A percentile compares a stretch with the other conserved stretches of the same genome.
Evolutionary conservation across 1,284 basidiomycete genomes (phyloP).

Genomic region (Boletus nobilissimus): DNA sequence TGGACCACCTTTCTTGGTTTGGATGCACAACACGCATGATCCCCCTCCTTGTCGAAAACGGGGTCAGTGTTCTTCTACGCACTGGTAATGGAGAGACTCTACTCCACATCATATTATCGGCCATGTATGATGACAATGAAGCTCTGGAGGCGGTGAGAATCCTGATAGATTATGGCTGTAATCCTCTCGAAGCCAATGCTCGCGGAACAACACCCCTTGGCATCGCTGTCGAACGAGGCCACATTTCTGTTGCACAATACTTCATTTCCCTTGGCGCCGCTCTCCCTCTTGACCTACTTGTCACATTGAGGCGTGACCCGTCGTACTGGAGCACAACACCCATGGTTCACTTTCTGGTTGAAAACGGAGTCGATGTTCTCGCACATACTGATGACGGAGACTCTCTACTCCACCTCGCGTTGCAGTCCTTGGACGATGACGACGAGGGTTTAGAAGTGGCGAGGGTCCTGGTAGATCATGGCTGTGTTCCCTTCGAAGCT

Average conservation of each 20-base stretch:
- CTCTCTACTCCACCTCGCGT: neutral
- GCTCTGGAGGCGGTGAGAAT: neutral
- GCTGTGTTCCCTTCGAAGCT: neutral
- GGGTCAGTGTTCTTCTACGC: neutral
- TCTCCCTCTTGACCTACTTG: too few relatives aligned
- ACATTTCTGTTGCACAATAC: neutral
- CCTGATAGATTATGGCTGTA: neutral
- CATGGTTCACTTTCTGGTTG: neutral
- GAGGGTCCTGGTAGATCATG: neutral
- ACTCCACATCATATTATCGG: neutral
- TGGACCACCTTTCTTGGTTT: neutral
- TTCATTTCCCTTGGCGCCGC: neutral
- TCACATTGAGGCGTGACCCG: neutral
- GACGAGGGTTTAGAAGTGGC: neutral
- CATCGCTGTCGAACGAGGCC: neutral
- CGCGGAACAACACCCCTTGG: neutral
- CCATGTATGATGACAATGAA: too few relatives aligned
- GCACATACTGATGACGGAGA: neutral
- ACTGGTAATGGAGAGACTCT: neutral
- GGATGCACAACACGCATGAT: neutral
- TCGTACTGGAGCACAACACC: too few relatives aligned
- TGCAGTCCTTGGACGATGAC: neutral
- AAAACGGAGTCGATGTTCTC: neutral
- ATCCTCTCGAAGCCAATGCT: neutral
- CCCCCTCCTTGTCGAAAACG: neutral